Conservation (phyloP, 805 yeast genomes). For the Candida manassasensis region DNA sequence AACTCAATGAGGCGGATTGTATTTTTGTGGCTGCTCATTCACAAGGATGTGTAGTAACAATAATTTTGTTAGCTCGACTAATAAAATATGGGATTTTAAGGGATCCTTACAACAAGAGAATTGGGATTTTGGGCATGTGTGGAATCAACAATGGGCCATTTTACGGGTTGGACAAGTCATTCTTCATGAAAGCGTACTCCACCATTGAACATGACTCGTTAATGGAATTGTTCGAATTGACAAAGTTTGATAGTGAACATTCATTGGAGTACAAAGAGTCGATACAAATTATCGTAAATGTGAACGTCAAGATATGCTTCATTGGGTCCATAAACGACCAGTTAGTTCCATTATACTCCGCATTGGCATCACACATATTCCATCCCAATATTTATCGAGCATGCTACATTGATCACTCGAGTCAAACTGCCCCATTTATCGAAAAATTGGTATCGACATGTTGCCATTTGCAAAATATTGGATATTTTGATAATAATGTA, state of each 20-base stretch:
- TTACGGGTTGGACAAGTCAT: slow-evolving; percentile 79
- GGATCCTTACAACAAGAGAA: slow-evolving; percentile 39
- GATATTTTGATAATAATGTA: slow-evolving; percentile 80
- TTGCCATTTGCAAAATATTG: slow-evolving; percentile 68
- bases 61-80: slow-evolving; percentile 68
- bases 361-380: slow-evolving; percentile 71
- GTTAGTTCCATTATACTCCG: slow-evolving; percentile 86
- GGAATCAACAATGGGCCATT: slow-evolving; percentile 94
- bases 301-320: slow-evolving; percentile 73
- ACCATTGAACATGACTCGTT: slow-evolving; percentile 86
- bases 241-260: slow-evolving; percentile 66
- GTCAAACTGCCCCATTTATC: slow-evolving; percentile 75
- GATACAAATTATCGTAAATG: slow-evolving; percentile 55
- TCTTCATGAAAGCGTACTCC: slow-evolving; percentile 82
- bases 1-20: slow-evolving; percentile 66
- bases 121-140: slow-evolving; percentile 89
- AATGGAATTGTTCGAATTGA: slow-evolving; percentile 83
- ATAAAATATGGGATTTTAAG: slow-evolving; percentile 50
- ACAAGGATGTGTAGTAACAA: slow-evolving; percentile 92
- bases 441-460: slow-evolving; percentile 70
- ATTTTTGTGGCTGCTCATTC: slow-evolving; percentile 93
- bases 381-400: slow-evolving; percentile 92
- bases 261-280: slow-evolving; percentile 68
- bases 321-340: slow-evolving; percentile 93
- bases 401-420: slow-evolving; percentile 79